phyloP scores from a whole-genome alignment of 805 yeast species.

The Saccharomyces mikatae region DNA sequence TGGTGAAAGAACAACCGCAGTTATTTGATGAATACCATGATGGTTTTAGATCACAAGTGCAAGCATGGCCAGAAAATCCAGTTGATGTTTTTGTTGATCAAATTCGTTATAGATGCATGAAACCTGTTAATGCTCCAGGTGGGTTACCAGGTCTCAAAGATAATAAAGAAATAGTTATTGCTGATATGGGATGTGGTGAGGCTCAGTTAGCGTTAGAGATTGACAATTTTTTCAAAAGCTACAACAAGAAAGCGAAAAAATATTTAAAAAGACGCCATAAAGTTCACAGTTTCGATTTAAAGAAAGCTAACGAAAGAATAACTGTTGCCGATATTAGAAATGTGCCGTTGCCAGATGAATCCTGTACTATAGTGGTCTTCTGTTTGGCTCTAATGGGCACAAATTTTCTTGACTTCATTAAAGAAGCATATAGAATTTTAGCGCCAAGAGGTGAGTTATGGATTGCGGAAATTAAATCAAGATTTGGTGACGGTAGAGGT shows the following conservation, averaged over 20 bases:
- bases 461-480: constrained; percentile 94
- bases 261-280: constrained; percentile 41
- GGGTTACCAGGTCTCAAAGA: constrained; percentile 70
- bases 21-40: constrained; percentile 90
- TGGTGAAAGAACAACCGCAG: constrained; percentile 75
- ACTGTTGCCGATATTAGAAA: constrained; percentile 94
- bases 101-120: constrained; percentile 49
- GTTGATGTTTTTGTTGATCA: constrained; percentile 81
- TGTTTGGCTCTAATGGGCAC: constrained; percentile 97
- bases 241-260: constrained; percentile 28
- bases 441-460: constrained; percentile 91
- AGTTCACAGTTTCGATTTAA: constrained; percentile 86
- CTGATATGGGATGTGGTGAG: constrained; percentile 99
- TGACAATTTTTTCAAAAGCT: constrained; percentile 37
- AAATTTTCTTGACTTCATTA: constrained; percentile 82
- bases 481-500: constrained; percentile 71
- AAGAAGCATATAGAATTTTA: constrained; percentile 80
- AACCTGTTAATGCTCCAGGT: constrained; percentile 88
- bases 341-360: constrained; percentile 74
- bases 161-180: constrained; percentile 59
- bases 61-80: constrained; percentile 97
- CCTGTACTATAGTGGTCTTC: constrained; percentile 83
- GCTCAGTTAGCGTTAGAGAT: constrained; percentile 76
- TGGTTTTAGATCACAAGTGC: constrained; percentile 92
- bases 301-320: constrained; percentile 78